Conservation (phyloP, 192 early-diverging fungal genomes). For the Mortierella claussenii region DNA sequence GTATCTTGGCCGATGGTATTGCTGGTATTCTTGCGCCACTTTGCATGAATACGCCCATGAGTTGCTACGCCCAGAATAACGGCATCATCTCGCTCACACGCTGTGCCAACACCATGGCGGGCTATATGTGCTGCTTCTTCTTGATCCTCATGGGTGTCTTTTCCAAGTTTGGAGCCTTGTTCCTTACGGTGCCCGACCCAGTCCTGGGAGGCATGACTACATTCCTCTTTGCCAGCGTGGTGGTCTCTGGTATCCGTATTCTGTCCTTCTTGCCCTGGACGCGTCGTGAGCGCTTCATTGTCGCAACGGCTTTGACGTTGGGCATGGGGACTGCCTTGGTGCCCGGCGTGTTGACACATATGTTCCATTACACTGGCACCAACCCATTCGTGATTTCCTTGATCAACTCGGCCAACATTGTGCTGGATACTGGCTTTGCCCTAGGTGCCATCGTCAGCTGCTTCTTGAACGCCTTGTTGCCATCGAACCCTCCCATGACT, state of each 20-base stretch:
- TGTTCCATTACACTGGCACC: slow-evolving; percentile 56
- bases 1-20: slow-evolving; percentile 62
- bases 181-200: slow-evolving; percentile 56
- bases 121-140: slow-evolving; percentile 64
- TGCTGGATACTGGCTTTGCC: slow-evolving; percentile 59
- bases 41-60: slow-evolving; percentile 61
- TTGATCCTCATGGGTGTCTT: slow-evolving; percentile 64
- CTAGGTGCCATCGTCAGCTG: slow-evolving; percentile 56
- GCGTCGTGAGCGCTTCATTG: slow-evolving; percentile 64
- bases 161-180: slow-evolving; percentile 61
- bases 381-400: slow-evolving; percentile 55
- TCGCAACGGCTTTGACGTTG: slow-evolving; percentile 56
- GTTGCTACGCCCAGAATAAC: slow-evolving; percentile 68
- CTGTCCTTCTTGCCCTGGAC: slow-evolving; percentile 64
- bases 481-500: slow-evolving; percentile 31
- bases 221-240: slow-evolving; percentile 64
- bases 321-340: slow-evolving; percentile 62
- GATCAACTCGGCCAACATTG: slow-evolving; percentile 56
- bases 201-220: slow-evolving; percentile 66
- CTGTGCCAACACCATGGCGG: slow-evolving; percentile 63
- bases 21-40: slow-evolving; percentile 52
- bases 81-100: slow-evolving; percentile 66
- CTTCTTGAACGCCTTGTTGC: slow-evolving; percentile 54
- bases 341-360: slow-evolving; percentile 62
- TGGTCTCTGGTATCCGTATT: slow-evolving; percentile 65